A percentile compares a stretch with the other conserved stretches of the same genome.
Conservation (phyloP, 371 early-diverging fungal species). For the Fennellomyces sp. region DNA sequence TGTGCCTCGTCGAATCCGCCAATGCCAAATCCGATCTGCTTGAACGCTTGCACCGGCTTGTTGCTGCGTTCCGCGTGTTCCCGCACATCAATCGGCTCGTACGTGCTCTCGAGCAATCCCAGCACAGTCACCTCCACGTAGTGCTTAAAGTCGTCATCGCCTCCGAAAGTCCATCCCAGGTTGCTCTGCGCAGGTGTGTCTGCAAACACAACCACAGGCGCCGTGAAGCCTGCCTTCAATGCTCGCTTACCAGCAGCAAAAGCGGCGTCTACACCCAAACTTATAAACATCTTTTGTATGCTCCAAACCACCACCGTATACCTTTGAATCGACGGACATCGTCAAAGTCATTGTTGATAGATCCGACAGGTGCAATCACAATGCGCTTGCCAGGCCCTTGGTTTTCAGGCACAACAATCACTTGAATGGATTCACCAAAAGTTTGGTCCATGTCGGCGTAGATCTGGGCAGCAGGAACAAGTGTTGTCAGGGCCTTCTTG, state of each 20-base stretch:
- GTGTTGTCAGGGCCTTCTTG: constrained; percentile 23
- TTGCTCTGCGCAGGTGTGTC: constrained; percentile 36
- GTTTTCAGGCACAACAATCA: constrained; percentile 33
- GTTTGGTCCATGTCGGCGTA: constrained; percentile 36
- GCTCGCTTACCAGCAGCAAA: constrained; percentile 70
- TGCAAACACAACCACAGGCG: constrained; percentile 66
- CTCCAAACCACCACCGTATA: constrained; percentile 8
- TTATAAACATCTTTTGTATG: not conserved
- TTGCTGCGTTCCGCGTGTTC: constrained; percentile 58
- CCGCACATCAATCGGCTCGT: constrained; percentile 83
- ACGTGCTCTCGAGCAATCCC: constrained; percentile 72
- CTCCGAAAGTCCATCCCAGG: constrained; percentile 31
- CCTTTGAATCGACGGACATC: constrained; percentile 79
- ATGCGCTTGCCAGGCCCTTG: constrained; percentile 60
- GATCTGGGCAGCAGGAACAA: constrained; percentile 27
- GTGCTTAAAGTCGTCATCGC: constrained; percentile 60
- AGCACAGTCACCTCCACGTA: constrained; percentile 77
- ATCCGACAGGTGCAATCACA: constrained; percentile 75
- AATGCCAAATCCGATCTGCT: constrained; percentile 54
- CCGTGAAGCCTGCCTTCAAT: constrained; percentile 60
- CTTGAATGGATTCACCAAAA: constrained; percentile 43
- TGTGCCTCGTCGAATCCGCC: constrained; percentile 28
- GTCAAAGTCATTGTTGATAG: constrained; percentile 74
- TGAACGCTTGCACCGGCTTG: constrained; percentile 48
- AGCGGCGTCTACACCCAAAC: constrained; percentile 53